Evolutionary conservation across 2,329 filamentous ascomycete species (phyloP), one percentile per base, ranked within the genome.

Genomic region (Ophiocordyceps camponoti-rufipedis): DNA sequence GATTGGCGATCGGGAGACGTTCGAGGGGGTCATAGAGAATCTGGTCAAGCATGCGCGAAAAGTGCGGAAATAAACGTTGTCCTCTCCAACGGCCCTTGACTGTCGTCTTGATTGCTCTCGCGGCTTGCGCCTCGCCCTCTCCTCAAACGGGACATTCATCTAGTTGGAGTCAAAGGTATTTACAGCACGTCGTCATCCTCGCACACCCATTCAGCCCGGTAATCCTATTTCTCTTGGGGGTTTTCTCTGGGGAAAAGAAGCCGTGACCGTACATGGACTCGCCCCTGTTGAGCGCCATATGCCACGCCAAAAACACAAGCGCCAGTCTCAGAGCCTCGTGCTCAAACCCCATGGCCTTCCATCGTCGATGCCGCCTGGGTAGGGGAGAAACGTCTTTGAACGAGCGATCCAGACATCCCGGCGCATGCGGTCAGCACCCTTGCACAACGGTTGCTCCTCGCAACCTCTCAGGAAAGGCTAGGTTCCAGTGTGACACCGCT

Each of bases 11-110:
- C 81, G 91, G 53, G 89, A 95, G 59, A 85, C 87, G 3, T 91
- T 95, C 60, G 89, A 96, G 59, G 87, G 86, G 1, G 89, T 96
- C 14, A 95, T 96, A 71, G 89, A 94, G 65, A 95, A 94, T 61
- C 63, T 96, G 52, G 89, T 95, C 41, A 91, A 87, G 61, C 86
- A 94, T 65, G 86, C 86, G 44, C 74, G 86, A 60, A 85, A 88
- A 65, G 78, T 86, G 47, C 74, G 86, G 58, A 91, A 88, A 64
- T 85, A 66, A 47, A 16, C 7, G 3, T 11, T 18, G n/a, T n/a
- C n/a, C 23, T 23, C 16, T 16, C n/a, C 16, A 10, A 39, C 16
- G 23, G 23, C 23, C 5, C 23, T 23, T 23, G 23, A 23, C 23
- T 23, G 23, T 23, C 23, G 23, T 23, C 3, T 23, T 23, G 23